Conservation (phyloP, 2,329 filamentous ascomycete genomes). For the Akanthomyces muscarius region DNA sequence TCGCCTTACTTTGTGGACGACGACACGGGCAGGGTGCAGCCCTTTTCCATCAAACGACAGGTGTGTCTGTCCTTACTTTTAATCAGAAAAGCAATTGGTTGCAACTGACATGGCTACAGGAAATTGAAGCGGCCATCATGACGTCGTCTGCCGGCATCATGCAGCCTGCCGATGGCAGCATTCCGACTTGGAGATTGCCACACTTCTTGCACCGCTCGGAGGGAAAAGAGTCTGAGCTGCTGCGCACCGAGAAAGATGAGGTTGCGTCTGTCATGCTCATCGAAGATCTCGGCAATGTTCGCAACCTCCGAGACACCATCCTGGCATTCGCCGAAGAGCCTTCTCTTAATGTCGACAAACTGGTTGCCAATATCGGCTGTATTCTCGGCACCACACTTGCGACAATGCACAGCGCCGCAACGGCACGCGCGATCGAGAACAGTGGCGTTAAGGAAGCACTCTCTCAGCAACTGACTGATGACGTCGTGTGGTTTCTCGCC, state of each 20-base stretch:
- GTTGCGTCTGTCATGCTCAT: conserved; percentile 7
- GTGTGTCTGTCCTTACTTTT: not conserved
- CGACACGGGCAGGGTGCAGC: conserved; percentile 3
- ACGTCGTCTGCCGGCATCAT: not conserved
- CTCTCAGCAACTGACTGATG: not conserved
- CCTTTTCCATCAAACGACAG: conserved; percentile 13
- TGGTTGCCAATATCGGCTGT: not conserved
- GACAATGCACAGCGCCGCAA: conserved; percentile 1
- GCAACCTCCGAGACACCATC: conserved; percentile 5
- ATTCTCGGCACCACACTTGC: conserved; percentile 3
- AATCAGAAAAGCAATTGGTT: not conserved
- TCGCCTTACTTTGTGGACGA: conserved; percentile 16
- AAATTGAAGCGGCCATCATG: conserved; percentile 6
- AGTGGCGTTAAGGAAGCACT: not conserved
- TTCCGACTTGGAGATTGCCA: not conserved
- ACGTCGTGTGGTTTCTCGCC: conserved; percentile 13
- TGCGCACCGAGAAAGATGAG: not conserved
- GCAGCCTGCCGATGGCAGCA: not conserved
- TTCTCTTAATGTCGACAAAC: not conserved
- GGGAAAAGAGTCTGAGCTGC: not conserved
- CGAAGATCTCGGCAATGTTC: conserved; percentile 9
- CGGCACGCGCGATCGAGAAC: not conserved
- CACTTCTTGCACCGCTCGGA: not conserved
- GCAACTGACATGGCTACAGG: not conserved
- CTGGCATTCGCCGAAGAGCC: not conserved